phyloP scores from a whole-genome alignment of 192 early-diverging fungal species.

The Backusella morwellensis region DNA sequence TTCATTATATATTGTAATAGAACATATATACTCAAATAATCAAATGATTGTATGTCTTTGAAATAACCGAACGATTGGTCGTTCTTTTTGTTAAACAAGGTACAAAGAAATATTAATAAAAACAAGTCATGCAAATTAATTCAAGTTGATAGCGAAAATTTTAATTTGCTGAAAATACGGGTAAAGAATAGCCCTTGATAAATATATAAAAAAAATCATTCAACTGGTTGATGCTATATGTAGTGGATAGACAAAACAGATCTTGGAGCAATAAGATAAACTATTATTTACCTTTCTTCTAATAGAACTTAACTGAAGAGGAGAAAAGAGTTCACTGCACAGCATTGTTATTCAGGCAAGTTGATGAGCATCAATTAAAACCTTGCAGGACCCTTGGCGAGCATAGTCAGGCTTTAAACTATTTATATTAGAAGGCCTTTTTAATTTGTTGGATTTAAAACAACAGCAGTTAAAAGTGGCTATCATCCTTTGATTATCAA shows the following conservation, averaged over 20 bases:
- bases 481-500: too few species aligned
- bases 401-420: neutral
- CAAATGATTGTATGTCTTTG: neutral
- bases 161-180: neutral
- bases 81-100: neutral
- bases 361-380: neutral
- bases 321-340: too few species aligned
- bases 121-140: constrained; percentile 4
- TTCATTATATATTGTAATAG: neutral
- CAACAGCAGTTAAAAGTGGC: neutral
- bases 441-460: neutral
- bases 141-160: neutral
- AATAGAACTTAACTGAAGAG: neutral
- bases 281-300: too few species aligned
- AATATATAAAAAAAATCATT: neutral
- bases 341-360: neutral
- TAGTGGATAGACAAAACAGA: neutral
- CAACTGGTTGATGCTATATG: neutral
- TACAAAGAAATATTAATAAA: constrained; percentile 1
- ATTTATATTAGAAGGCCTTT: neutral
- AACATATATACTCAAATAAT: neutral
- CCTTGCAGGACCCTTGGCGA: neutral
- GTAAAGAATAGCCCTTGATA: neutral
- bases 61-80: neutral
- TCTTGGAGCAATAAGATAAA: neutral